Base-by-base conservation (phyloP, 176 grass and related monocot genomes). In the Hordeum marinum region DNA sequence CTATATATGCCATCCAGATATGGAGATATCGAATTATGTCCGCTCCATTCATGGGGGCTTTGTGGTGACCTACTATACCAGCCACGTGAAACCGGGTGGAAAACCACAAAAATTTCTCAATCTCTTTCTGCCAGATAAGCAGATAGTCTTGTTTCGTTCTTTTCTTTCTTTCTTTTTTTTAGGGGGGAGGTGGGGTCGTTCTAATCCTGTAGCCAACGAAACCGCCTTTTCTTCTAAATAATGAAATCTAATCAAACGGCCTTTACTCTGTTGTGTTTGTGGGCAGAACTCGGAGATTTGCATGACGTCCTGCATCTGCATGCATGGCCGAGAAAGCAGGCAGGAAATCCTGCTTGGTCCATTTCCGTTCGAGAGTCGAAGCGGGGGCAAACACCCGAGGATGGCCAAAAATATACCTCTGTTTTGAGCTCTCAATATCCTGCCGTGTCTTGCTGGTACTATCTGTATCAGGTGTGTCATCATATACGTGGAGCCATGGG, bases 281-380 rank as follows among this genome's bases (percentile, higher is more conserved):
- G 8, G 21, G 42, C 14, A 8, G 21, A 37, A 21, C 13, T 26
- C 2, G 66, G 46, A 54, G 48, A 46, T 34, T 35, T 23, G 15
- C 32, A 20, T 10, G 55, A 82, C 24, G 80, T 40, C 66, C 42
- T 74, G 71, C 25, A 0, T 45, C 39, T 63, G 24, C 41, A 15
- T 72, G 69, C 69, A 71, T 41, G 37, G 69, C 18, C 20, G 7
- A 27, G 69, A 75, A 61, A 60, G 54, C 54, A 4, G 59, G 10
- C 17, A 73, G 36, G 68, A 83, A 83, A 74, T 74, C 81, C 34
- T 34, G 81, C 63, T 48, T 63, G 37, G 69, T 14, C 69, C 40
- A 24, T 75, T 74, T 34, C 18, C 60, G 17, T 62, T 48, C 13
- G 55, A 48, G 41, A 64, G 76, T 25, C 70, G 11, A 70, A 26